Conservation (phyloP, 1,284 basidiomycete species). For the Cutaneotrichosporon mucoides region DNA sequence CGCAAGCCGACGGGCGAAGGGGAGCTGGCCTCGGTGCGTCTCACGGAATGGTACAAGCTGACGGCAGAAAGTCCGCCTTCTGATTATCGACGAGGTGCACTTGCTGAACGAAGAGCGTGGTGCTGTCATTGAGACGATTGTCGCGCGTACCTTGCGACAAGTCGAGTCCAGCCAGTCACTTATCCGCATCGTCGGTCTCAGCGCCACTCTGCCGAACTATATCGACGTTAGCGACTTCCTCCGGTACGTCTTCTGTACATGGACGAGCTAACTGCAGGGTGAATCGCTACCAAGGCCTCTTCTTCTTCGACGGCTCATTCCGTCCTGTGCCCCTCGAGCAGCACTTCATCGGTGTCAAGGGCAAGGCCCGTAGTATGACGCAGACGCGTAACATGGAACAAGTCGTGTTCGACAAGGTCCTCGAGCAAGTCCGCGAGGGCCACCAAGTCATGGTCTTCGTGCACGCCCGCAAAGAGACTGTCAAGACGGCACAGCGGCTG, state of each 20-base stretch:
- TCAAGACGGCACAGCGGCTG: slow-evolving; percentile 83
- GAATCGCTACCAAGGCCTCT: slow-evolving; percentile 83
- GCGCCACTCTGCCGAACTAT: slow-evolving; percentile 96
- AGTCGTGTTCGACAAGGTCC: slow-evolving; percentile 79
- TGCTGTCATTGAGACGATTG: slow-evolving; percentile 97
- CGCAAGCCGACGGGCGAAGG: slow-evolving; percentile 95
- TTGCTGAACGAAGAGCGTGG: slow-evolving; percentile 96
- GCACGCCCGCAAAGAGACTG: slow-evolving; percentile 96
- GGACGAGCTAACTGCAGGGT: slow-evolving; percentile 57
- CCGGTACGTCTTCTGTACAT: slow-evolving; percentile 53
- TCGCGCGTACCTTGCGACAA: slow-evolving; percentile 89
- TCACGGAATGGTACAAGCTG: neutral
- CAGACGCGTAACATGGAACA: slow-evolving; percentile 85
- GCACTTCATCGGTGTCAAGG: slow-evolving; percentile 92
- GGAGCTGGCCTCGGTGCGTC: slow-evolving; percentile 77
- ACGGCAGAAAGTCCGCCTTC: slow-evolving; percentile 75
- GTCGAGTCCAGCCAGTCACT: slow-evolving; percentile 95
- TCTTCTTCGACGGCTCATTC: slow-evolving; percentile 98
- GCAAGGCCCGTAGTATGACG: slow-evolving; percentile 72
- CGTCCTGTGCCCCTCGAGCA: slow-evolving; percentile 95
- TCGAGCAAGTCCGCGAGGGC: slow-evolving; percentile 71
- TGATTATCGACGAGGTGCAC: slow-evolving; percentile 99
- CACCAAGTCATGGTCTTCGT: slow-evolving; percentile 99
- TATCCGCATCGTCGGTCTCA: slow-evolving; percentile 97
- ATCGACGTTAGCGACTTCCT: slow-evolving; percentile 95